Evolutionary conservation across 768 basidiomycete species (phyloP).

Genomic region (Suillus discolor): DNA sequence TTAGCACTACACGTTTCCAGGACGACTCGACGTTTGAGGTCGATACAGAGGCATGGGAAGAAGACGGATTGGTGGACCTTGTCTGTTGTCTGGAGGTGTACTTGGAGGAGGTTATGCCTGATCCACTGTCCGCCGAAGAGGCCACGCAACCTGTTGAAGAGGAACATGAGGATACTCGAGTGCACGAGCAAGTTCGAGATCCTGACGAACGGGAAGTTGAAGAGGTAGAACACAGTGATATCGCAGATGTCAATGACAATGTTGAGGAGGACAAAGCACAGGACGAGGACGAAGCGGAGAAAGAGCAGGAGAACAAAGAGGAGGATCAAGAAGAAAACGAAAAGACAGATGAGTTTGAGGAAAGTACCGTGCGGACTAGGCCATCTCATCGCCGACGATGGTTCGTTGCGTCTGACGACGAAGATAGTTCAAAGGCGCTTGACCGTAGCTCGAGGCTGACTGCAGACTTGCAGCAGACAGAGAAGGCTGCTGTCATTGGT

Average conservation of each 20-base stretch:
- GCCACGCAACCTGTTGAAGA: neutral
- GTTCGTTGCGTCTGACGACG: neutral
- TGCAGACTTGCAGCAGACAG: neutral
- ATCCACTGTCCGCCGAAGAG: neutral
- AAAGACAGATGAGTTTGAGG: neutral
- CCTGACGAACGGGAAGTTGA: neutral
- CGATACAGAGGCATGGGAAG: constrained; percentile 3
- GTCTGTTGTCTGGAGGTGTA: constrained; percentile 1
- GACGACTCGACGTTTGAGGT: neutral
- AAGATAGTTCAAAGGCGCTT: neutral
- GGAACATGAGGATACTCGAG: neutral
- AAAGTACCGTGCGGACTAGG: neutral
- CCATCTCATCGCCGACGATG: neutral
- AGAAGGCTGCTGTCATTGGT: neutral
- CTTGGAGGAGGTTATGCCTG: neutral
- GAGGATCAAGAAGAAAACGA: neutral
- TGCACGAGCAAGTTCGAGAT: neutral
- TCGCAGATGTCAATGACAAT: neutral
- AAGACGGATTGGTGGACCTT: constrained; percentile 1
- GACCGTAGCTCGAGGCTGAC: neutral
- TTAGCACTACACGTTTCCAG: neutral
- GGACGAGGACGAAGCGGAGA: neutral
- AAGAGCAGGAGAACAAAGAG: neutral
- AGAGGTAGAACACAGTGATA: neutral
- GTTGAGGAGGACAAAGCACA: neutral